Base-by-base conservation (phyloP, 805 yeast genomes). In the Metschnikowia borealis region DNA sequence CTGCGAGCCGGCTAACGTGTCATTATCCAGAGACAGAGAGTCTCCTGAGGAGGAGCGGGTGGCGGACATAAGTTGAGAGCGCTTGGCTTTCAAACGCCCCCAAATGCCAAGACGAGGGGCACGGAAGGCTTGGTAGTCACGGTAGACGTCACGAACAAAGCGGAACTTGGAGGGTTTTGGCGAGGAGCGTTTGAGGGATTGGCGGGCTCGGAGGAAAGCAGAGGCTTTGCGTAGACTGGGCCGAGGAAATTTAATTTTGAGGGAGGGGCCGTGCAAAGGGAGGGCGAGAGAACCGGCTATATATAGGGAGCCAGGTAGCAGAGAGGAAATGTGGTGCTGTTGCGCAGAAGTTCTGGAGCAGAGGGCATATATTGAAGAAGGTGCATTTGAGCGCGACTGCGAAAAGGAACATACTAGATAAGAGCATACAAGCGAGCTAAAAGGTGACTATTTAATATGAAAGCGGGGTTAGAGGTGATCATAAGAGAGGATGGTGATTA, bases 101-200 rank as follows among this genome's bases (percentile, higher is more conserved):
- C 58, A 55, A 26, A 55, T 47, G 38, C 58, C 52, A 6, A 45
- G 46, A 47, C 42, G 48, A 20, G 58, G 58, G 38, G 47, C 57
- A 36, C 59, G 54, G 44, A 67, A 61, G 18, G 67, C 62, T 47
- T 57, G 58, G 57, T 66, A 71, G 53, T 71, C 76, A 34, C 52
- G 56, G 52, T 67, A 71, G 44, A 66, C 63, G 48, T 70, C 66
- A 14, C 61, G 57, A 41, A 68, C 52, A 31, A 67, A 58, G 50
- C 58, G 52, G 44, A 67, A 47, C 45, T 60, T 65, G 29, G 68
- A 58, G n/a, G 52, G 33, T 20, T 52, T 49, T 26, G 60, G 47
- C 29, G 50, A 47, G 37, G 60, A 46, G 32, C 55, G 57, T 31
- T 43, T 45, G 45, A 52, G 58, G 14, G 54, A 26, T 50, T 52